phyloP scores from a whole-genome alignment of 1,139 yeast genomes.

The Geotrichum citri-aurantii region DNA sequence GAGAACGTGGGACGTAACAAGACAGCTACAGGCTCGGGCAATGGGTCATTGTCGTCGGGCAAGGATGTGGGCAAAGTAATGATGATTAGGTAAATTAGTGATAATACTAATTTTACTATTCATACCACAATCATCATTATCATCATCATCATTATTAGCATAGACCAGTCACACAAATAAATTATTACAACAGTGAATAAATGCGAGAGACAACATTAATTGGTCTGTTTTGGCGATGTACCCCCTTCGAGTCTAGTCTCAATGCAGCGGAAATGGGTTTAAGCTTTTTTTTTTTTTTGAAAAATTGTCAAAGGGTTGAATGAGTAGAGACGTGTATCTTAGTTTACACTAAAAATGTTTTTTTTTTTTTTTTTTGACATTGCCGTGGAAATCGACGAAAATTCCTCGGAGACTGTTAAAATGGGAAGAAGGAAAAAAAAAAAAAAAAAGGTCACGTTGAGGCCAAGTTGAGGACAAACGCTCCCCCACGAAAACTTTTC shows the following conservation, averaged over 20 bases:
- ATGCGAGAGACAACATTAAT: too few species aligned
- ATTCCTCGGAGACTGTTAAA: background rate
- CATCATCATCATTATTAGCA: too few species aligned
- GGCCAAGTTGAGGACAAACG: background rate
- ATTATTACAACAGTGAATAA: background rate
- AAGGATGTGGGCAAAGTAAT: conserved; percentile 39
- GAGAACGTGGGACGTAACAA: conserved; percentile 46
- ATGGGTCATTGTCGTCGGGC: conserved; percentile 30
- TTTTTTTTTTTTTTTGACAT: background rate
- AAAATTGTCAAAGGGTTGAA: too few species aligned
- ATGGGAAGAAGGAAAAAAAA: background rate
- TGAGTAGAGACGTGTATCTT: too few species aligned
- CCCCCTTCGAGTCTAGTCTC: too few species aligned
- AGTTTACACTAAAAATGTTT: background rate
- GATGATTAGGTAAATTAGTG: conserved; percentile 39
- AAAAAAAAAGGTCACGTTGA: background rate
- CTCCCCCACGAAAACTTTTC: background rate
- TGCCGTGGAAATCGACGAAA: background rate
- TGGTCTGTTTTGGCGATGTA: too few species aligned
- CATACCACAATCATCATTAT: background rate
- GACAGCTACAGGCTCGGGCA: conserved; percentile 23
- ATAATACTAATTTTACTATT: background rate
- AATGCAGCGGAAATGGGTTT: too few species aligned
- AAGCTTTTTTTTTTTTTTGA: too few species aligned
- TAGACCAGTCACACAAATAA: background rate